Percentiles rank a stretch among this genome's conserved stretches.
Evolutionary conservation across 2,329 filamentous ascomycete species (phyloP).

Genomic region (Curvularia eragrostidis): DNA sequence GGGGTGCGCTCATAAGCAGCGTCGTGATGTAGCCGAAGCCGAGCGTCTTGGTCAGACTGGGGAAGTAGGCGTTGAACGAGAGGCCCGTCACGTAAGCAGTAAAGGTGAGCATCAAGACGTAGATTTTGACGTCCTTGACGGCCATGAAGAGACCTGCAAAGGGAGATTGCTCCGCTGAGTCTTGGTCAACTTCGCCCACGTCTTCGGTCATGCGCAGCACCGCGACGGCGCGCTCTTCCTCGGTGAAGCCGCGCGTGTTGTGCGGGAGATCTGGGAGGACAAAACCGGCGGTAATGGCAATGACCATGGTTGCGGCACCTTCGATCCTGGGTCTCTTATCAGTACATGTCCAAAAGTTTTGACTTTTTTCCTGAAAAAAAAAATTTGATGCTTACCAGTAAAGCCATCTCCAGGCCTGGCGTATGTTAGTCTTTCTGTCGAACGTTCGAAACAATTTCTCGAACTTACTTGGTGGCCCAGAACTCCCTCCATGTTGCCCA

Average conservation of each 20-base stretch:
- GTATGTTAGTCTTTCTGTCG: not conserved
- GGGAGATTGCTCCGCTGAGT: constrained; percentile 54
- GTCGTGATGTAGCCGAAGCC: constrained; percentile 50
- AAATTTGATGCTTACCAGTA: constrained; percentile 27
- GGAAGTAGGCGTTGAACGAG: constrained; percentile 48
- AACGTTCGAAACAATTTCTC: not conserved
- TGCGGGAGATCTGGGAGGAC: constrained; percentile 47
- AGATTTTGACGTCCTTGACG: constrained; percentile 67
- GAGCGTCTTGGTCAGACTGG: constrained; percentile 49
- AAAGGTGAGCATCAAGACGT: constrained; percentile 68
- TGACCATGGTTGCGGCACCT: constrained; percentile 42
- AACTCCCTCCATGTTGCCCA: constrained; percentile 47
- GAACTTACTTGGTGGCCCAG: constrained; percentile 35
- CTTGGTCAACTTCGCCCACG: constrained; percentile 56
- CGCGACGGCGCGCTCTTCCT: constrained; percentile 55
- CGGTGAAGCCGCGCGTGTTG: constrained; percentile 55
- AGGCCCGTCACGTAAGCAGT: constrained; percentile 66
- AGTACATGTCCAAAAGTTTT: not conserved
- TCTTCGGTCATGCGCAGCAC: constrained; percentile 55
- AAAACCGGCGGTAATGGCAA: constrained; percentile 41
- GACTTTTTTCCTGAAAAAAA: no score
- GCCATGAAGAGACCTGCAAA: constrained; percentile 65
- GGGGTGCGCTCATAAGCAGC: constrained; percentile 54
- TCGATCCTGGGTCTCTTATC: constrained; percentile 42
- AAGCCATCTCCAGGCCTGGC: constrained; percentile 49